Evolutionary conservation across 257 asterid genomes (phyloP).

Genomic region (Scutellaria minor): DNA sequence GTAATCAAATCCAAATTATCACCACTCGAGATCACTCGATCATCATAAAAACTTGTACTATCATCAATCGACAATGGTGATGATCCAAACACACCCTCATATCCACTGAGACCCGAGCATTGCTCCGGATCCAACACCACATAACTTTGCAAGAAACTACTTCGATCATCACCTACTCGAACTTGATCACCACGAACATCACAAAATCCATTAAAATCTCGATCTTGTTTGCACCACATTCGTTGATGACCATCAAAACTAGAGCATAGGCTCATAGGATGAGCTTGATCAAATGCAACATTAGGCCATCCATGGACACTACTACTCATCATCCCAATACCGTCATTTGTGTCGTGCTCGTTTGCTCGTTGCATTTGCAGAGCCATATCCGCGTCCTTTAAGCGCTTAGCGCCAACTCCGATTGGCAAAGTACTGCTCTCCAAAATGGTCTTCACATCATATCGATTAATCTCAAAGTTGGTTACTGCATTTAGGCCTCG

Average conservation of each 20-base stretch:
- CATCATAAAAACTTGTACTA: too few relatives aligned
- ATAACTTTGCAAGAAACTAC: too few relatives aligned
- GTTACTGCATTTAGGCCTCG: constrained; percentile 79
- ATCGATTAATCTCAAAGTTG: constrained; percentile 72
- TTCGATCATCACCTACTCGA: too few relatives aligned
- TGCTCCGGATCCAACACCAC: too few relatives aligned
- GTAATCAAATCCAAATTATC: too few relatives aligned
- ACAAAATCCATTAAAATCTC: constrained; percentile 34
- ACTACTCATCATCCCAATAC: not conserved
- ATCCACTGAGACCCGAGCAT: too few relatives aligned
- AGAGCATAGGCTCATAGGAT: constrained; percentile 46
- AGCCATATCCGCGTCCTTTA: constrained; percentile 58
- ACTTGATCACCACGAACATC: constrained; percentile 8
- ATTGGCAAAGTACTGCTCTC: constrained; percentile 70
- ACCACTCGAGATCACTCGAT: too few relatives aligned
- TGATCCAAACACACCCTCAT: too few relatives aligned
- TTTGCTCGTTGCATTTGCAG: constrained; percentile 44
- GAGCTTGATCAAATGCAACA: constrained; percentile 32
- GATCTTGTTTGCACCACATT: constrained; percentile 73
- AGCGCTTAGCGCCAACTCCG: constrained; percentile 69
- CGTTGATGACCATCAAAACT: constrained; percentile 45
- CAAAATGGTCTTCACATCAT: constrained; percentile 70
- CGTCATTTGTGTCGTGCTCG: constrained; percentile 24
- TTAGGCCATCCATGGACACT: constrained; percentile 43
- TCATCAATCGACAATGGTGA: too few relatives aligned